Evolutionary conservation across 768 basidiomycete genomes (phyloP).

Genomic region (Suillus subluteus): DNA sequence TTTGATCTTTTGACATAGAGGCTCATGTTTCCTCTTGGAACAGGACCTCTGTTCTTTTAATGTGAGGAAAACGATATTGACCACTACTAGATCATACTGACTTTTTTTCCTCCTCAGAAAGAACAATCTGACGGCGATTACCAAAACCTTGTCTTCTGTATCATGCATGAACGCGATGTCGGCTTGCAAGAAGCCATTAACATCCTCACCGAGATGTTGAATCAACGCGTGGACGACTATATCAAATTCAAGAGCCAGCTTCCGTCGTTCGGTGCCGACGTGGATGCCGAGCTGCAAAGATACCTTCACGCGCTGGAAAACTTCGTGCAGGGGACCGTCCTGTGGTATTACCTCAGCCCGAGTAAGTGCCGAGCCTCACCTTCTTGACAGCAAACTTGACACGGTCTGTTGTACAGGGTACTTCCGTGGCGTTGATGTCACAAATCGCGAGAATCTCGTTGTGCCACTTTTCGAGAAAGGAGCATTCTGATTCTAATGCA

Average conservation of each 20-base stretch:
- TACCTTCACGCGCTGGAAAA: slow-evolving; percentile 41
- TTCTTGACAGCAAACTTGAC: slow-evolving; percentile 18
- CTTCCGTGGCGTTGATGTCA: slow-evolving; percentile 38
- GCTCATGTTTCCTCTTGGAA: slow-evolving; percentile 20
- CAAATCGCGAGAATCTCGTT: slow-evolving; percentile 30
- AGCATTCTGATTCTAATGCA: slow-evolving; percentile 28
- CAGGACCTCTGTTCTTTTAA: slow-evolving; percentile 35
- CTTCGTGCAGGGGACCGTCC: slow-evolving; percentile 42
- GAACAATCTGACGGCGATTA: slow-evolving; percentile 44
- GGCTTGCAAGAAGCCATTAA: slow-evolving; percentile 40
- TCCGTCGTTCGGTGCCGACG: slow-evolving; percentile 39
- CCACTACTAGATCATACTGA: slow-evolving; percentile 12
- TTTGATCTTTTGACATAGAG: slow-evolving; percentile 6
- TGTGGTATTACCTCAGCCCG: slow-evolving; percentile 45
- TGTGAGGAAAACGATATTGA: slow-evolving; percentile 25
- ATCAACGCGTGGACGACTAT: slow-evolving; percentile 39
- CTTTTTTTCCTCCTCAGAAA: slow-evolving; percentile 29
- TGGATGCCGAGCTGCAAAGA: slow-evolving; percentile 37
- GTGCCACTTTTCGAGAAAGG: slow-evolving; percentile 34
- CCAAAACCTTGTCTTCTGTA: slow-evolving; percentile 44
- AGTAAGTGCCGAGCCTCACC: slow-evolving; percentile 26
- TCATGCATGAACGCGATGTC: slow-evolving; percentile 39
- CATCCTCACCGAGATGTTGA: slow-evolving; percentile 41
- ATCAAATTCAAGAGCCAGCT: slow-evolving; percentile 33
- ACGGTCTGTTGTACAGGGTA: slow-evolving; percentile 26